These are phyloP conservation scores for Casuarina equisetifolia DNA, from an alignment of 306 rosid species.

Conservation along the genomic window DNA sequence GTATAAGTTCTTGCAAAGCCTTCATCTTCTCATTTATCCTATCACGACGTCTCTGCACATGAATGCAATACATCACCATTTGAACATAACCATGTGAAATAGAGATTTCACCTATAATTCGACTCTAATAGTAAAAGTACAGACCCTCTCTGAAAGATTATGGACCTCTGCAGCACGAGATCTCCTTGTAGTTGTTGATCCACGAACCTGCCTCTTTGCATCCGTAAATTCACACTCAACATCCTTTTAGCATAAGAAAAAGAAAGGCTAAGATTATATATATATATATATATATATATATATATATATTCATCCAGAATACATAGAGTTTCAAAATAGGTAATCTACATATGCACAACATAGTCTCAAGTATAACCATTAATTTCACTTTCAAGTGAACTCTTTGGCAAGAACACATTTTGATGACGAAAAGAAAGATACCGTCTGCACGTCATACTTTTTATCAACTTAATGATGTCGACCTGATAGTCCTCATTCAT, in stretches of 20 bases:
- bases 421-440: too few species aligned
- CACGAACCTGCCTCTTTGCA: conserved; percentile 50
- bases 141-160: conserved; percentile 90
- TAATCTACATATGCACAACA: neutral
- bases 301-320: conserved; percentile 1
- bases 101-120: neutral
- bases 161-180: conserved; percentile 86
- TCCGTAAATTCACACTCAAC: conserved; percentile 51
- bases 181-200: conserved; percentile 58
- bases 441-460: too few species aligned
- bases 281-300: neutral
- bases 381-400: too few species aligned
- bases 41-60: conserved; percentile 79
- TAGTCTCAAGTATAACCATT: too few species aligned
- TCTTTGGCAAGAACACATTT: too few species aligned
- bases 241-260: conserved; percentile 44
- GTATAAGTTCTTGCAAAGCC: conserved; percentile 84
- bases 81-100: conserved; percentile 10
- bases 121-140: conserved; percentile 9
- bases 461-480: too few species aligned
- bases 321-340: neutral
- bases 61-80: conserved; percentile 17
- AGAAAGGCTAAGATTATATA: conserved; percentile 11
- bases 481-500: too few species aligned
- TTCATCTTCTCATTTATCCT: conserved; percentile 88